Percentiles rank a stretch among this genome's conserved stretches.
phyloP scores from a whole-genome alignment of 1,284 basidiomycete genomes.

The Cutaneotrichosporon sp. region DNA sequence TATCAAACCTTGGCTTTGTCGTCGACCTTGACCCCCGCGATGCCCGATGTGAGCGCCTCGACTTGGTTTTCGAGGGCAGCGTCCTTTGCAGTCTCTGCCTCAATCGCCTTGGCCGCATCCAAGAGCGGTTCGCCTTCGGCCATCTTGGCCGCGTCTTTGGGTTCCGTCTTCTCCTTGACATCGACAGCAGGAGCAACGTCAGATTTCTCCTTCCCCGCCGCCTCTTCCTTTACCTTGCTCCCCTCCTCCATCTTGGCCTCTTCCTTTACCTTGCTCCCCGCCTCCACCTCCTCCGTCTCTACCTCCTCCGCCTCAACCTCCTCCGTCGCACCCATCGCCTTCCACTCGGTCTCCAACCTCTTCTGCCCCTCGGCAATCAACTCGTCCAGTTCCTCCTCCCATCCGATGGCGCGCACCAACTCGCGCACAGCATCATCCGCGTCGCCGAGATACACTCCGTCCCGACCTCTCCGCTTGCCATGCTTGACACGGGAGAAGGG shows the following conservation, averaged over 20 bases:
- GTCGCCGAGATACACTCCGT: conserved; percentile 52
- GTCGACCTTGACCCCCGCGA: conserved; percentile 11
- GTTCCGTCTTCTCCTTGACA: background rate
- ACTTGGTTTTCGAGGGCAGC: conserved; percentile 8
- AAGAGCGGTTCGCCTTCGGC: background rate
- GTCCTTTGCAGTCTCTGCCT: background rate
- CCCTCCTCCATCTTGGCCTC: background rate
- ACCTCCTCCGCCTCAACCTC: conserved; percentile 9
- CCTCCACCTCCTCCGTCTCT: conserved; percentile 8
- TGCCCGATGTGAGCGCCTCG: conserved; percentile 10
- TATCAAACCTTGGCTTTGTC: conserved; percentile 3
- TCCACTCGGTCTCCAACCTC: conserved; percentile 38
- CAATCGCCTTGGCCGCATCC: background rate
- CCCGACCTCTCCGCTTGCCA: conserved; percentile 28
- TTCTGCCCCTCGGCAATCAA: conserved; percentile 34
- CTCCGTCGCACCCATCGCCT: background rate
- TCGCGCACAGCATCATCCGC: conserved; percentile 44
- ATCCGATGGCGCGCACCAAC: conserved; percentile 46
- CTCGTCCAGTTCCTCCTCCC: conserved; percentile 46
- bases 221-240: conserved; percentile 1
- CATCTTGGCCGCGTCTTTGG: background rate
- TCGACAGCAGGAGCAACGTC: background rate
- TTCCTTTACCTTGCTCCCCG: background rate
- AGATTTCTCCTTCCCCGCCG: background rate
- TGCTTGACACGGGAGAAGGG: conserved; percentile 31